Base-by-base conservation (phyloP, 129 eudicot species). In the Saposhnikovia divaricata region DNA sequence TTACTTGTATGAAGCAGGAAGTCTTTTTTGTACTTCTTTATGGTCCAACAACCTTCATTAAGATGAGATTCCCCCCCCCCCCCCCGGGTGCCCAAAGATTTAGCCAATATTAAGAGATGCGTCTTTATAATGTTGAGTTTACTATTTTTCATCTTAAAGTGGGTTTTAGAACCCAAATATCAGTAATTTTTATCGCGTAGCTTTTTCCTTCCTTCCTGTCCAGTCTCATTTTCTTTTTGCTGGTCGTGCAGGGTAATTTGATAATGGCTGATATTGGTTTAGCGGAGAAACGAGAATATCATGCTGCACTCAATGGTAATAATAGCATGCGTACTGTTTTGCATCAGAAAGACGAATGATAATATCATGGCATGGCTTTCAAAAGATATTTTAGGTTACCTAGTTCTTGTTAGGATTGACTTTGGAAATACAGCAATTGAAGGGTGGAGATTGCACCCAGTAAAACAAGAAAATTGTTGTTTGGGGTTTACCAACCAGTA, bases 311-410 rank as follows among this genome's bases (percentile, higher is more conserved):
- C 79, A 85, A 93, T 82, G 96, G 98, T 94, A 88, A 87, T 90
- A 84, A 84, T 88, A 82, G 87, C 81, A 81, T 75, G 90, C 87
- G 80, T 85, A 83, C 81, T 87, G 89, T 85, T 89, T 91, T 87
- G 87, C 97, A 82, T 86, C 96, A 85, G 93, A 94, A 94, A 94
- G 96, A 81, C 78, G 98, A 94, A 81, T 94, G 97, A 94, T 87
- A 77, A 76, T 88, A 84, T 88, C 65, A 81, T 77, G 84, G 81
- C 83, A 77, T 80, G 85, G 61, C 83, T 80, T 72, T 81, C 83
- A 89, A 86, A 78, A 47, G 85, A 76, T 79, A 78, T 83, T 11
- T 80, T 73, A 51, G 77, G 74, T 57, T 75, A 65, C 51, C 23
- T 74, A 50, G 71, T 71, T 63, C 55, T 70, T 51, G 27, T 44